phyloP scores from a whole-genome alignment of 2,329 filamentous ascomycete species.

The Aspergillus ibericus region DNA sequence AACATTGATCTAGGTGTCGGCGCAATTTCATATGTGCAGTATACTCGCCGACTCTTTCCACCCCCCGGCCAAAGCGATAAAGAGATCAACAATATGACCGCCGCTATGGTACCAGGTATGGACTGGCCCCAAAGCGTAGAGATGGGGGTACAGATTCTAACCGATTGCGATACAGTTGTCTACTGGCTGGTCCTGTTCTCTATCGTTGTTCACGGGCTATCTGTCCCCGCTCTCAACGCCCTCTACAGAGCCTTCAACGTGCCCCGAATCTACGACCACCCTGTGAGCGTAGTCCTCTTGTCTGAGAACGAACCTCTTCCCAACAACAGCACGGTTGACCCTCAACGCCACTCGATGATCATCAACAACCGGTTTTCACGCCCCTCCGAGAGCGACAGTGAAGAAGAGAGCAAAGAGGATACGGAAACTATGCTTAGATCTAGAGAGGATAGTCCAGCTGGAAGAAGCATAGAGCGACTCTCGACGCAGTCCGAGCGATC shows the following conservation, averaged over 20 bases:
- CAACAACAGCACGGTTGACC: constrained; percentile 34
- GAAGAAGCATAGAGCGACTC: not conserved
- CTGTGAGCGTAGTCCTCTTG: constrained; percentile 33
- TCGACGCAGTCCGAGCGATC: not conserved
- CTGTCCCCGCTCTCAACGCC: constrained; percentile 36
- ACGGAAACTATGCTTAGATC: constrained; percentile 13
- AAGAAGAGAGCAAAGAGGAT: constrained; percentile 5
- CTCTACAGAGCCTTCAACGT: constrained; percentile 35
- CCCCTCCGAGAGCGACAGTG: constrained; percentile 11
- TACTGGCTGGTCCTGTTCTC: constrained; percentile 49
- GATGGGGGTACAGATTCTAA: not conserved
- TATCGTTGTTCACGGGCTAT: constrained; percentile 42
- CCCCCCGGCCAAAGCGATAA: constrained; percentile 39
- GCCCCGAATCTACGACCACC: constrained; percentile 32
- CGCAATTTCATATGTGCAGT: constrained; percentile 50
- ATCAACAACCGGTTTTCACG: constrained; percentile 39
- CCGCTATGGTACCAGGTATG: constrained; percentile 42
- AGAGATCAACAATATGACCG: constrained; percentile 43
- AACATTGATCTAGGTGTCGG: constrained; percentile 38
- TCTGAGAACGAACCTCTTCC: constrained; percentile 38
- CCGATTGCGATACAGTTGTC: constrained; percentile 35
- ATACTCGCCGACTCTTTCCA: constrained; percentile 46
- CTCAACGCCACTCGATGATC: constrained; percentile 29
- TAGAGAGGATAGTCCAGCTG: constrained; percentile 11
- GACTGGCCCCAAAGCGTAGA: not conserved